Evolutionary conservation across 768 basidiomycete species (phyloP), one percentile per base, ranked within the genome.

Genomic region (Dictyophora rubrovolvata): DNA sequence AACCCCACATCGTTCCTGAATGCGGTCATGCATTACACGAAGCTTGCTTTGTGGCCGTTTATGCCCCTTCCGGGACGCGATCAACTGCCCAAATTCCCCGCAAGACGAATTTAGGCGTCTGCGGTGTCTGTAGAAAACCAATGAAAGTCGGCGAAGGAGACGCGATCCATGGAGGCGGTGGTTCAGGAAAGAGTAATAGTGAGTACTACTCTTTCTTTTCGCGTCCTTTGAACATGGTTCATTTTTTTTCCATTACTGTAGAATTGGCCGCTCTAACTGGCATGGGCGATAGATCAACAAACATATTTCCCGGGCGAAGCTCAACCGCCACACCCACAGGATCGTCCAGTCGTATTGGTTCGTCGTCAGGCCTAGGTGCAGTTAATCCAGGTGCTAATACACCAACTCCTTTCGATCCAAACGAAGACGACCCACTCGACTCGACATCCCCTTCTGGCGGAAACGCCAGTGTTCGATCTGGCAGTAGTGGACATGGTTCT

Each of bases 11-110:
- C 62, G 88, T 96, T 50, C 95, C 96, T 33, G 91, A 94, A 69
- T 99, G 96, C 65, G 94, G 96, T 37, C 96, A 99, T 74, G 87
- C 92, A 36, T 82, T 99, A n/a, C 96, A 97, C 73, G 87, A 93
- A 89, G 95, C 93, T 16, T 99, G 96, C 71, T 98, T 97, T 70
- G 89, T 85, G 16, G 92, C 93, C 6, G 95, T 98, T 4, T 99
- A 99, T 70, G 95, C 94, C 14, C 85, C 87, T 11, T 84, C 86
- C 14, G 78, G 70, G 60, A 78, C 80, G 65, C 75, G 74, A 35
- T 80, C 74, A 65, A 72, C 78, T 53, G 69, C 83, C 54, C 34
- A 69, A 69, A 69, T 81, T 7, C 77, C 87, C 23, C 75, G 82
- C 70, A 84, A 88, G 73, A 76, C 88, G 50, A 87, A 90, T 68